phyloP scores from a whole-genome alignment of 176 grass and related monocot species.

The bread wheat (Triticum aestivum) region DNA sequence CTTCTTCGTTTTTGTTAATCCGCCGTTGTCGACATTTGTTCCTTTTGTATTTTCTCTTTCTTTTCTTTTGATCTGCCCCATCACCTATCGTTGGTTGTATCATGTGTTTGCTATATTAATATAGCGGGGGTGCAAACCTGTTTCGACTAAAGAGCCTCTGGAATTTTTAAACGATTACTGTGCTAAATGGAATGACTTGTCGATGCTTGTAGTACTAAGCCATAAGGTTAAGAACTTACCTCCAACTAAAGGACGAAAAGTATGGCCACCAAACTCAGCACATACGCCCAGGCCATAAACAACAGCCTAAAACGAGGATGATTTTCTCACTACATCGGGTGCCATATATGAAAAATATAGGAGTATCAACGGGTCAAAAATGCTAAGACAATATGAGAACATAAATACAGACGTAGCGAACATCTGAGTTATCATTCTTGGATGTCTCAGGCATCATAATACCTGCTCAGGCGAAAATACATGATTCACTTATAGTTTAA shows the following conservation, averaged over 20 bases:
- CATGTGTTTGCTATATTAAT: too few species aligned
- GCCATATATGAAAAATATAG: background rate
- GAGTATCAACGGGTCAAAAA: background rate
- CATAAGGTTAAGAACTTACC: constrained; percentile 35
- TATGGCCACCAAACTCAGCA: constrained; percentile 83
- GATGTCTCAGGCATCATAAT: too few species aligned
- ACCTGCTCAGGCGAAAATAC: too few species aligned
- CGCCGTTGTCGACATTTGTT: too few species aligned
- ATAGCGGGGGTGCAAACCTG: too few species aligned
- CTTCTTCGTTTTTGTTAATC: too few species aligned
- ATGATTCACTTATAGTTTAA: too few species aligned
- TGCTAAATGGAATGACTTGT: background rate
- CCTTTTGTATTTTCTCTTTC: too few species aligned
- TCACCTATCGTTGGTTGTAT: too few species aligned
- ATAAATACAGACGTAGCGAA: too few species aligned
- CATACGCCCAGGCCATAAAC: constrained; percentile 97
- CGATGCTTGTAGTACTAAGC: background rate
- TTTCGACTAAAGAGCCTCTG: constrained; percentile 79
- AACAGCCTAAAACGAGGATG: constrained; percentile 58
- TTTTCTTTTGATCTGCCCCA: too few species aligned
- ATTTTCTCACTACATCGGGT: background rate
- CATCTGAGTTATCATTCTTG: too few species aligned
- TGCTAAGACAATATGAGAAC: constrained; percentile 14
- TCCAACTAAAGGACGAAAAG: constrained; percentile 87
- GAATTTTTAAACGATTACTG: background rate